Evolutionary conservation across 2,329 filamentous ascomycete genomes (phyloP).

Genomic region (Rutstroemia sp.): DNA sequence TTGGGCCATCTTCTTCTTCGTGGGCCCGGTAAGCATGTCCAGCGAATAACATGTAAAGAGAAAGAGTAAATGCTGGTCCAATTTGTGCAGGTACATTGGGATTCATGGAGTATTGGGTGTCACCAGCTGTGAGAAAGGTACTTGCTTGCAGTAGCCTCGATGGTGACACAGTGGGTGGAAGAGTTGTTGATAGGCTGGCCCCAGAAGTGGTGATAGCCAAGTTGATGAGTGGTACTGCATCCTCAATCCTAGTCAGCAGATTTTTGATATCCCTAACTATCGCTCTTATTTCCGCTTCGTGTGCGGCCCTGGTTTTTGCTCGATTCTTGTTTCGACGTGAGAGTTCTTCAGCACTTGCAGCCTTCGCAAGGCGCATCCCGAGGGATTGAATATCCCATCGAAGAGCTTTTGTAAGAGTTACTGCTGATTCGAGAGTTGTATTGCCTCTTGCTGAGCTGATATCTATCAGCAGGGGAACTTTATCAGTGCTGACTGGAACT

Average conservation of each 20-base stretch:
- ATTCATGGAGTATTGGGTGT: slow-evolving; percentile 68
- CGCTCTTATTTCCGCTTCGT: slow-evolving; percentile 55
- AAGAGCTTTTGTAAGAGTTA: slow-evolving; percentile 73
- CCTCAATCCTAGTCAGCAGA: slow-evolving; percentile 73
- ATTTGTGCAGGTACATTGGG: slow-evolving; percentile 65
- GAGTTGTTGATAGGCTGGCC: slow-evolving; percentile 70
- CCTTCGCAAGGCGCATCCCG: slow-evolving; percentile 65
- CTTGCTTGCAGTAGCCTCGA: slow-evolving; percentile 89
- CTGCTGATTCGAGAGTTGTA: slow-evolving; percentile 75
- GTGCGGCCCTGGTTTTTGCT: slow-evolving; percentile 44
- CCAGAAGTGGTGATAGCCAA: slow-evolving; percentile 92
- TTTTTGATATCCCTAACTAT: slow-evolving; percentile 71
- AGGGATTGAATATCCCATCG: slow-evolving; percentile 77
- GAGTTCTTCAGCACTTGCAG: slow-evolving; percentile 56
- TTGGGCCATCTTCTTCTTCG: slow-evolving; percentile 19
- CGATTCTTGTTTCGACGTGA: slow-evolving; percentile 36
- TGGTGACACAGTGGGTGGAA: slow-evolving; percentile 79
- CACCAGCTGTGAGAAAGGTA: slow-evolving; percentile 79
- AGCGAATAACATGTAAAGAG: slow-evolving; percentile 90
- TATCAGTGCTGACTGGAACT: slow-evolving; percentile 31
- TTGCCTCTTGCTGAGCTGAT: slow-evolving; percentile 62
- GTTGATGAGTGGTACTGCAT: slow-evolving; percentile 85
- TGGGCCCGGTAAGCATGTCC: slow-evolving; percentile 57
- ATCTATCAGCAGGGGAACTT: slow-evolving; percentile 15
- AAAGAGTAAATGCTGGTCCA: slow-evolving; percentile 78